Percentiles rank a stretch among this genome's conserved stretches.
These are phyloP conservation scores for Aspergillus baeticus DNA, from an alignment of 495 filamentous ascomycete genomes.

Conservation along the genomic window DNA sequence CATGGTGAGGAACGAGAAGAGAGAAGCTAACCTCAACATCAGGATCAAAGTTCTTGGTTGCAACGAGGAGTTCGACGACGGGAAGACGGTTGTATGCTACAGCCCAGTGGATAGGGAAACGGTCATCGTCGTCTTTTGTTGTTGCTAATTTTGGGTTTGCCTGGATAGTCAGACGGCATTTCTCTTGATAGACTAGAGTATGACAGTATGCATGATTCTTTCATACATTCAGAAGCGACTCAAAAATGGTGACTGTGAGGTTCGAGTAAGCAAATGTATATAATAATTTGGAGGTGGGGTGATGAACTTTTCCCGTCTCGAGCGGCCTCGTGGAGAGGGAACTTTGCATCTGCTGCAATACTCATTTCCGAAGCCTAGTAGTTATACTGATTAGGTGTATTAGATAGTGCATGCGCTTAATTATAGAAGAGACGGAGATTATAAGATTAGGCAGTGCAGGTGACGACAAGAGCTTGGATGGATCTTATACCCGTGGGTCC, in stretches of 20 bases:
- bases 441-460: too few species aligned
- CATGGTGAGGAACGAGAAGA: not conserved
- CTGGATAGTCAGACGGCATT: constrained; percentile 34
- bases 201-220: too few species aligned
- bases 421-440: too few species aligned
- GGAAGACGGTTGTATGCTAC: constrained; percentile 76
- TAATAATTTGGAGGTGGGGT: constrained; percentile 12
- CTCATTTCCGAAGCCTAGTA: constrained; percentile 30
- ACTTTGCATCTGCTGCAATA: constrained; percentile 55
- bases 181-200: not conserved
- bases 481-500: too few species aligned
- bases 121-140: constrained; percentile 81
- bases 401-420: too few species aligned
- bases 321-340: constrained; percentile 83
- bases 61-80: constrained; percentile 68
- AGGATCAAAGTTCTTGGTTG: constrained; percentile 74
- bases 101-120: constrained; percentile 94
- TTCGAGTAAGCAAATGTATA: constrained; percentile 4
- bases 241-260: constrained; percentile 57
- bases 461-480: not conserved
- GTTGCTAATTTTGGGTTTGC: constrained; percentile 76
- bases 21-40: constrained; percentile 69
- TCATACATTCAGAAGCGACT: constrained; percentile 71
- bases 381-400: not conserved
- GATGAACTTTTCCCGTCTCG: constrained; percentile 79